A percentile compares a stretch with the other conserved stretches of the same genome.
Evolutionary conservation across 1,284 basidiomycete species (phyloP).

Genomic region (Ustilago shanxiensis): DNA sequence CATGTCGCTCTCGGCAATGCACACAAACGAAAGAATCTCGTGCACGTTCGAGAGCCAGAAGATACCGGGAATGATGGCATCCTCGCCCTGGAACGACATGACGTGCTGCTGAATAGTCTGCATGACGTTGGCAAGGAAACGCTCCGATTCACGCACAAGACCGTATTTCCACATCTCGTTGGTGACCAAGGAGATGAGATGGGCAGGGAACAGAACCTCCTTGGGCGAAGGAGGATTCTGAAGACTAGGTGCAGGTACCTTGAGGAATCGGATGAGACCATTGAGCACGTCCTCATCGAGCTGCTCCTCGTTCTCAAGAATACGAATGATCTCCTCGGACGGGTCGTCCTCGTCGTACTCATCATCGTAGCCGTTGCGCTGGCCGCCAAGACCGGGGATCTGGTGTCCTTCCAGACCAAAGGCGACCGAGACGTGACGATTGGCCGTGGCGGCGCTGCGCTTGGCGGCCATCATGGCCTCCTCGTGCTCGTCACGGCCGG

Average conservation of each 20-base stretch:
- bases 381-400: slow-evolving; percentile 51
- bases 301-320: slow-evolving; percentile 90
- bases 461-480: slow-evolving; percentile 82
- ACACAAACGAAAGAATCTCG: slow-evolving; percentile 98
- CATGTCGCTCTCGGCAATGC: slow-evolving; percentile 97
- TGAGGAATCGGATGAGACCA: slow-evolving; percentile 89
- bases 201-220: slow-evolving; percentile 99
- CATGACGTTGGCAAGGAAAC: slow-evolving; percentile 99
- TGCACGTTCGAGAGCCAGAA: slow-evolving; percentile 99
- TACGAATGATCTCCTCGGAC: slow-evolving; percentile 91
- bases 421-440: slow-evolving; percentile 90
- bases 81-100: slow-evolving; percentile 92
- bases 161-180: slow-evolving; percentile 99
- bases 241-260: slow-evolving; percentile 90
- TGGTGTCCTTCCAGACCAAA: slow-evolving; percentile 72
- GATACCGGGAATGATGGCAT: slow-evolving; percentile 94
- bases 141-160: slow-evolving; percentile 94
- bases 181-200: slow-evolving; percentile 94
- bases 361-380: slow-evolving; percentile 56
- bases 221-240: slow-evolving; percentile 93
- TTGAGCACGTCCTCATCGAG: slow-evolving; percentile 95
- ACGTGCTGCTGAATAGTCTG: slow-evolving; percentile 97
- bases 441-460: slow-evolving; percentile 78
- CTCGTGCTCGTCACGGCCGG: slow-evolving; percentile 77
- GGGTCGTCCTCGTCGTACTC: slow-evolving; percentile 78